Evolutionary conservation across 805 yeast genomes (phyloP).

Genomic region (Candida maltosa): DNA sequence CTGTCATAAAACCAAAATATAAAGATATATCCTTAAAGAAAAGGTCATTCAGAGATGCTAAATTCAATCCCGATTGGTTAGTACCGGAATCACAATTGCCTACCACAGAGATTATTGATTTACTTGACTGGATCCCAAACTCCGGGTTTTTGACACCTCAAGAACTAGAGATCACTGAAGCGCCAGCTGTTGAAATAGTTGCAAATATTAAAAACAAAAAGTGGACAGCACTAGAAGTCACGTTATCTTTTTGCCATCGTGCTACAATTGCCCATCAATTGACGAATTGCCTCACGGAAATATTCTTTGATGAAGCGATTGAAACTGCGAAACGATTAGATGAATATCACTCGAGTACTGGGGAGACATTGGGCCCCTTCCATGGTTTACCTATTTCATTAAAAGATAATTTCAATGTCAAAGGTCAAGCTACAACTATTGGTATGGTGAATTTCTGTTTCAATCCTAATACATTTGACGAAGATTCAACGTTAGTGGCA

Average conservation of each 20-base stretch:
- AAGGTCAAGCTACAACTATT: conserved; percentile 46
- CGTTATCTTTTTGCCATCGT: conserved; percentile 55
- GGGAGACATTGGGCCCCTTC: conserved; percentile 20
- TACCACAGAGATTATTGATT: conserved; percentile 28
- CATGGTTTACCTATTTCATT: conserved; percentile 31
- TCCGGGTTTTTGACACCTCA: conserved; percentile 27
- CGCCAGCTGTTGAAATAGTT: conserved; percentile 23
- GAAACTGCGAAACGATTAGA: conserved; percentile 22
- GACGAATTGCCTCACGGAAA: conserved; percentile 36
- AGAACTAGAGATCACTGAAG: conserved; percentile 40
- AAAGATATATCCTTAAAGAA: conserved; percentile 19
- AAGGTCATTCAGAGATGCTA: conserved; percentile 35
- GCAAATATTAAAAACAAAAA: conserved; percentile 27
- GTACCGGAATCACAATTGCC: conserved; percentile 31
- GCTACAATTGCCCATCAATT: conserved; percentile 59
- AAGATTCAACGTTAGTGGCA: conserved; percentile 37
- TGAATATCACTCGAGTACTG: conserved; percentile 14
- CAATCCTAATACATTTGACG: conserved; percentile 24
- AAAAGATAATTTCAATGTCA: conserved; percentile 44
- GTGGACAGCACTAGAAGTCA: conserved; percentile 43
- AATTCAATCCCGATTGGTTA: conserved; percentile 46
- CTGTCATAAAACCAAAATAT: not conserved
- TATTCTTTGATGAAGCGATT: conserved; percentile 28
- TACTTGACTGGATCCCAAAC: conserved; percentile 30
- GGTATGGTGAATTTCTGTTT: conserved; percentile 48